Evolutionary conservation across 2,329 filamentous ascomycete genomes (phyloP), one percentile per base, ranked within the genome.

Genomic region (Penicillium sp.): DNA sequence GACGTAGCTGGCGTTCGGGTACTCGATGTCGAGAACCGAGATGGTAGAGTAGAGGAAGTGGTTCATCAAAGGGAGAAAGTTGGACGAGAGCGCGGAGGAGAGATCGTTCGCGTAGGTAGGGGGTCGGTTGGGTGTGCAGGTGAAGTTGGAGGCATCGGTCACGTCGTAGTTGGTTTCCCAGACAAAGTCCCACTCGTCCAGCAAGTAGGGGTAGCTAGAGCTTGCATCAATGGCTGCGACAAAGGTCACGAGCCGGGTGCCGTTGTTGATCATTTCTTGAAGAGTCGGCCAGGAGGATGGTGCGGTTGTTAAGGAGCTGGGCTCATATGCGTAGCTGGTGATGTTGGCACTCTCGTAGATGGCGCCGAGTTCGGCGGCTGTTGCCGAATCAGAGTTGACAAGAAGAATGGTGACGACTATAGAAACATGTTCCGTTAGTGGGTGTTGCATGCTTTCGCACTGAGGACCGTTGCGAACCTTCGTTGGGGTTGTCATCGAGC

Each of bases 111-210:
- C 70, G 31, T 86, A 74, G 6, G 73, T 71, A 0, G 80, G 73
- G 0, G 90, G 90, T 0, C 90, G 85, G 67, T 88, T 79, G 4
- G 90, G 80, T 0, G 79, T 82, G 78, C 90, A 94, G 71, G 86
- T 87, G 79, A 92, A 94, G 69, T 84, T 85, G 1, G 77, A 74
- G 1, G 85, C 75, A 8, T 78, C 76, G 3, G 81, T 82, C 50
- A 89, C 84, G 48, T 90, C 84, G 71, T 82, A 92, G 9, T 80
- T 71, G 40, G 87, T 92, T 73, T 93, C 89, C 74, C 90, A 93
- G 54, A 92, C 60, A 51, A 70, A 77, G 18, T 66, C 69, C 54
- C 74, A 77, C 54, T 77, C 74, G 45, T 75, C 67, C 72, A 78
- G 72, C 11, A 77, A 70, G 58, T 77, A 78, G 8, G 73, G 61